Percentiles rank a stretch among this genome's conserved stretches.
These are phyloP conservation scores for Dentipellis fragilis DNA, from an alignment of 768 basidiomycete species.

Conservation along the genomic window DNA sequence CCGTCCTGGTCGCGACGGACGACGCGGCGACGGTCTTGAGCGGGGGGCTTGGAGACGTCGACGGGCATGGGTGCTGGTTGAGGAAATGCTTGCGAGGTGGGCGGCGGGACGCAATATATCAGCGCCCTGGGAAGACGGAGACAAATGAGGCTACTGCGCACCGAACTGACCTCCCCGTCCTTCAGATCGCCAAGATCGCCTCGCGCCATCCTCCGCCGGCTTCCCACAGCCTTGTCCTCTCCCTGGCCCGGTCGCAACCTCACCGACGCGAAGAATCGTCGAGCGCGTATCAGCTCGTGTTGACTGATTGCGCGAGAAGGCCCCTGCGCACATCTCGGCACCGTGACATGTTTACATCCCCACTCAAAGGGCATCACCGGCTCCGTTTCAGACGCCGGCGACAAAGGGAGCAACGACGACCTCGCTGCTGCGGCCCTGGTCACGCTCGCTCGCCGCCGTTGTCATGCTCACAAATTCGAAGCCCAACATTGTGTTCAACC, in stretches of 20 bases:
- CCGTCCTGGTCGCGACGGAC: constrained; percentile 43
- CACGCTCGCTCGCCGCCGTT: no score
- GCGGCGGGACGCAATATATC: constrained; percentile 1
- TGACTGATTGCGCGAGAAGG: no score
- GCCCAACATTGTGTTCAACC: no score
- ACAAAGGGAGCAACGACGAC: no score
- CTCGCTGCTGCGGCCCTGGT: no score
- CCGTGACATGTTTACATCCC: no score
- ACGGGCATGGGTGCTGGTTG: background rate
- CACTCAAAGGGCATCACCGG: no score
- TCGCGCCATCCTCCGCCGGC: background rate
- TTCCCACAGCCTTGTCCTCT: background rate
- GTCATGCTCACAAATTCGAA: no score
- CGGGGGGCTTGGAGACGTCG: constrained; percentile 28
- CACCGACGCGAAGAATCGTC: no score
- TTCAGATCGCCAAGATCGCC: background rate
- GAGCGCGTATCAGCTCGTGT: no score
- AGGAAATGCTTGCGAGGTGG: background rate
- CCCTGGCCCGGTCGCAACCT: background rate
- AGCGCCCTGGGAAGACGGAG: background rate
- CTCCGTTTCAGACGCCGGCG: no score
- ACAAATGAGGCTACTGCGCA: background rate
- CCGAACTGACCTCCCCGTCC: background rate
- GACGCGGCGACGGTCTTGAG: constrained; percentile 27
- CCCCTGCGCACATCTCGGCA: no score